Evolutionary conservation across 139 green algal species (phyloP).

Genomic region (Ettlia oleoabundans): DNA sequence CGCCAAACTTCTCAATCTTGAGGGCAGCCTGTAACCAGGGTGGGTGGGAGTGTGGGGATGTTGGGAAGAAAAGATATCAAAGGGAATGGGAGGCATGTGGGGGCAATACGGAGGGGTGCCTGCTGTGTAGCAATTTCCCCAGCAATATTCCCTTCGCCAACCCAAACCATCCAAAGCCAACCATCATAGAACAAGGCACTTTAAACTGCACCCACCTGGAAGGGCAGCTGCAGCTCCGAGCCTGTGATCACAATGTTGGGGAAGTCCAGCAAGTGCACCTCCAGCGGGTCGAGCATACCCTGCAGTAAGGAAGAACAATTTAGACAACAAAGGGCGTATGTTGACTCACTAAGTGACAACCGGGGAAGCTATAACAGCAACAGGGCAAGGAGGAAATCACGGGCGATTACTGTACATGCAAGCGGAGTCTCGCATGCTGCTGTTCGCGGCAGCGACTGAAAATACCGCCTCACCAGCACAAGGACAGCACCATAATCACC

Average conservation of each 20-base stretch:
- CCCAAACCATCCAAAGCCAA: too few species aligned
- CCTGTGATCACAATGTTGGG: conserved; percentile 99
- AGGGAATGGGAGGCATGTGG: background rate
- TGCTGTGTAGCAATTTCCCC: too few species aligned
- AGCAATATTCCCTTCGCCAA: too few species aligned
- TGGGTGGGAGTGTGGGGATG: background rate
- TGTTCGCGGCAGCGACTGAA: too few species aligned
- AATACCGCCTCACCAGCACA: too few species aligned
- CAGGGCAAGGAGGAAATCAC: too few species aligned
- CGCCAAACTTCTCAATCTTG: conserved; percentile 99
- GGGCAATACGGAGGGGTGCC: too few species aligned
- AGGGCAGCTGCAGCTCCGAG: conserved; percentile 99
- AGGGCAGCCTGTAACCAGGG: conserved; percentile 67
- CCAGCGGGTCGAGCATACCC: conserved; percentile 99
- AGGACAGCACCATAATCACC: too few species aligned
- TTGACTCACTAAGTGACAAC: background rate
- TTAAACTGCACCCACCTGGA: conserved; percentile 74
- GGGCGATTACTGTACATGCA: background rate
- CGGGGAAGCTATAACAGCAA: background rate
- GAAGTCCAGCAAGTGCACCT: conserved; percentile 99
- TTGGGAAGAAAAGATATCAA: background rate
- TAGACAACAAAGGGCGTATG: too few species aligned
- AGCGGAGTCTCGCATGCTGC: background rate
- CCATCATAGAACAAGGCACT: background rate
- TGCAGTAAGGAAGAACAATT: too few species aligned